Evolutionary conservation across 148 eudicot genomes (phyloP).

Genomic region (Polygonum maritimum): DNA sequence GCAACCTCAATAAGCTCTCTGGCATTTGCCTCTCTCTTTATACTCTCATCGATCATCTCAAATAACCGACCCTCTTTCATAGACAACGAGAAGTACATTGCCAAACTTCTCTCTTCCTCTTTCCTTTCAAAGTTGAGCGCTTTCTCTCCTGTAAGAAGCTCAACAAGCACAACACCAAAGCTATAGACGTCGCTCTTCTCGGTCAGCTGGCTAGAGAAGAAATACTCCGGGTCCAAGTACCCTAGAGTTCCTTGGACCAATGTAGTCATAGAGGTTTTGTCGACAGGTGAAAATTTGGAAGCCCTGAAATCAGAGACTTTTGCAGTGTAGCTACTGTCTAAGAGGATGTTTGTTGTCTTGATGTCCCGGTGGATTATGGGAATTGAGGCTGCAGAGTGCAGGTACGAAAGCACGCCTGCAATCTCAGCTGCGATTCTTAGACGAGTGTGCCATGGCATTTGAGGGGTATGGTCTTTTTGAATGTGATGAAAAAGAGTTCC

Average conservation of each 20-base stretch:
- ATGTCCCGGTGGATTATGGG: too few species aligned
- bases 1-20: neutral
- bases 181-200: conserved; percentile 12
- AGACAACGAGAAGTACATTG: neutral
- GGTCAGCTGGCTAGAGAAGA: neutral
- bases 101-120: conserved; percentile 3
- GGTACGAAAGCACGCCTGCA: too few species aligned
- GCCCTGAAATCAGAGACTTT: conserved; percentile 10
- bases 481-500: neutral
- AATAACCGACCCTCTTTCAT: conserved; percentile 5
- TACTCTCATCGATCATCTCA: neutral
- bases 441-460: too few species aligned
- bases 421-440: too few species aligned
- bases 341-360: too few species aligned
- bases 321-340: conserved; percentile 2
- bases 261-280: conserved; percentile 3
- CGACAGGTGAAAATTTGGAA: neutral
- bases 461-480: too few species aligned
- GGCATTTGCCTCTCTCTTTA: neutral
- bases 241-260: conserved; percentile 12
- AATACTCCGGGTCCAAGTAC: conserved; percentile 10
- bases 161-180: conserved; percentile 12
- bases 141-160: conserved; percentile 6
- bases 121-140: neutral
- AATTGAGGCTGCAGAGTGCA: too few species aligned